phyloP scores from a whole-genome alignment of 176 grass and related monocot genomes.

The Rhynchospora pubera region DNA sequence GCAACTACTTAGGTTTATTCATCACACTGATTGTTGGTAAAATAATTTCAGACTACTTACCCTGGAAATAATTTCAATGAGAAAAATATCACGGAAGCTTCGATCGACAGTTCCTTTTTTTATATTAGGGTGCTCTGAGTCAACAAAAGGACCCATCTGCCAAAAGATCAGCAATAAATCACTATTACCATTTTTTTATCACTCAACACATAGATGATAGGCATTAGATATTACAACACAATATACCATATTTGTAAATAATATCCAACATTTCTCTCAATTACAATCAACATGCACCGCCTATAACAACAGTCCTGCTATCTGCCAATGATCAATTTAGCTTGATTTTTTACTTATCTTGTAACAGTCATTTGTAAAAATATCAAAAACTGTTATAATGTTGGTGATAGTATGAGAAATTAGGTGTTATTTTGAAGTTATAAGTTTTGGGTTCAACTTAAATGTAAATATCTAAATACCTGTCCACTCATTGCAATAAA shows the following conservation, averaged over 20 bases:
- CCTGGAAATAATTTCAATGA: constrained; percentile 72
- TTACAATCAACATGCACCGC: not conserved
- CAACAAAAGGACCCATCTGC: constrained; percentile 98
- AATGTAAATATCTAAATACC: not conserved
- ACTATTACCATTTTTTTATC: not conserved
- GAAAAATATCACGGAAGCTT: constrained; percentile 73
- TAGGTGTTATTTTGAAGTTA: not conserved
- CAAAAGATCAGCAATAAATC: not conserved
- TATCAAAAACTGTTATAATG: not conserved
- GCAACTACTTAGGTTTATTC: not conserved
- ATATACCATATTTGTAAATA: not conserved
- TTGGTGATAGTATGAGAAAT: not conserved
- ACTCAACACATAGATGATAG: not conserved
- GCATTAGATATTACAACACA: not conserved
- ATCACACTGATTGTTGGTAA: not conserved
- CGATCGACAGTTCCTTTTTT: constrained; percentile 67
- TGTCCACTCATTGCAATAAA: not conserved
- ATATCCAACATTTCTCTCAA: not conserved
- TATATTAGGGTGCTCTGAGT: constrained; percentile 88
- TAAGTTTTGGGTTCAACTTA: not conserved
- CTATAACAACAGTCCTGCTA: not conserved
- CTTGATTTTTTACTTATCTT: not conserved
- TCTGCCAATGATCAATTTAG: not conserved
- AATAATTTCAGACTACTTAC: constrained; percentile 27
- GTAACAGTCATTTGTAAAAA: constrained; percentile 4